Evolutionary conservation across 805 yeast genomes (phyloP), one percentile per base, ranked within the genome.

Genomic region (Brettanomyces anomalus): DNA sequence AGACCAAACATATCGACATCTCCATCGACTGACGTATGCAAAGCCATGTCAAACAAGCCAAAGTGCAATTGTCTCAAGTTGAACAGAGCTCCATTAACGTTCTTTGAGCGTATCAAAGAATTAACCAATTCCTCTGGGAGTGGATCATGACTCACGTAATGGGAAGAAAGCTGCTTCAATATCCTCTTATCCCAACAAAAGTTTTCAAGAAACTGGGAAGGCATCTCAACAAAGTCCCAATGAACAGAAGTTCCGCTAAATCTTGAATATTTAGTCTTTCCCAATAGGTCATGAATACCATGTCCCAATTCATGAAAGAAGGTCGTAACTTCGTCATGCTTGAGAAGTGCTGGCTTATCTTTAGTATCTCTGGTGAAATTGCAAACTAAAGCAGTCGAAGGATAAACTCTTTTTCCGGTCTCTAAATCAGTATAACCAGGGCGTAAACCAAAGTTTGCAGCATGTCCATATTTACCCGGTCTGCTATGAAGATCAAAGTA

Each of bases 301-400:
- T 86, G 95, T 20, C 95, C 95, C 49, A 85, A 70, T 61, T 86
- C 95, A 57, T 86, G 95, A 79, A 86, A 86, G 51, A 86, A 81
- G 0, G 95, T 86, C 18, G 79, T 79, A 11, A 85, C 85, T 58
- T 85, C 94, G 49, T 68, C 69, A 58, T 86, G 95, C 53, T 81
- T 80, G 53, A 86, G 71, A 51, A 86, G 67, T 1, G 89, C 76
- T 17, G 90, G 94, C 56, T 79, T 83, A 20, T 70, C 74, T 15
- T 66, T 63, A 4, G 81, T 72, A 36, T 90, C 87, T 56, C 80
- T 80, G 26, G 93, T 80, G 61, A 86, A 86, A 61, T 85, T 86
- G 66, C 95, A 85, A 28, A 86, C 93, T 47, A 86, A 67, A 0
- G 88, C 83, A 5, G 93, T 81, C 1, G 79, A 79, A 1, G 94